phyloP scores from a whole-genome alignment of 1,284 basidiomycete species.

The Cryptococcus deneoformans region DNA sequence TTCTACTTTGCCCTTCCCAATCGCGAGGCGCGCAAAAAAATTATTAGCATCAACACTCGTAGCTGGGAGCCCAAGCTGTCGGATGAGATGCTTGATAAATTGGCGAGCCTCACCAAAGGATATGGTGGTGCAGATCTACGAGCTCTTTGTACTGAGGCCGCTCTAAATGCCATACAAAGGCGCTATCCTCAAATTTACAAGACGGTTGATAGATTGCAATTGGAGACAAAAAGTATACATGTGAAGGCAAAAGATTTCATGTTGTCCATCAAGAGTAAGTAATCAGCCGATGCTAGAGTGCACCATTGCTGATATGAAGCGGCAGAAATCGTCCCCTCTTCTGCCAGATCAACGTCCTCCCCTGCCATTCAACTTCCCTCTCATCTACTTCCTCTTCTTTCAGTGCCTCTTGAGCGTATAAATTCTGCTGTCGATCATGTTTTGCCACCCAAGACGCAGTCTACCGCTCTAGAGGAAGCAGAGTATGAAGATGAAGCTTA shows the following conservation, averaged over 20 bases:
- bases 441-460: constrained; percentile 69
- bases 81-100: constrained; percentile 60
- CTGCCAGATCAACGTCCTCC: constrained; percentile 83
- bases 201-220: constrained; percentile 76
- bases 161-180: constrained; percentile 93
- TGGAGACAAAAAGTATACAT: constrained; percentile 82
- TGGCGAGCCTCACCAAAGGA: constrained; percentile 92
- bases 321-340: constrained; percentile 87
- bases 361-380: constrained; percentile 77
- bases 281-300: background rate
- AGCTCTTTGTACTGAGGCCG: constrained; percentile 93
- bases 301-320: constrained; percentile 1
- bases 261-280: constrained; percentile 90
- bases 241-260: constrained; percentile 93
- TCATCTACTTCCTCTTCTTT: constrained; percentile 81
- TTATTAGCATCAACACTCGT: constrained; percentile 86
- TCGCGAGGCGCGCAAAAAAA: constrained; percentile 78
- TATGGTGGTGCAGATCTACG: constrained; percentile 97
- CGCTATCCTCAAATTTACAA: constrained; percentile 98
- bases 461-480: constrained; percentile 86
- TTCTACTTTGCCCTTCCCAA: constrained; percentile 96
- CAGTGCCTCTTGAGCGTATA: constrained; percentile 64
- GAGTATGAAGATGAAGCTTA: constrained; percentile 77
- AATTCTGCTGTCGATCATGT: constrained; percentile 67
- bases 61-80: constrained; percentile 85